Percentiles rank a stretch among this genome's conserved stretches.
These are phyloP conservation scores for Lecanicillium sp. DNA, from an alignment of 2,329 filamentous ascomycete species.

Conservation along the genomic window DNA sequence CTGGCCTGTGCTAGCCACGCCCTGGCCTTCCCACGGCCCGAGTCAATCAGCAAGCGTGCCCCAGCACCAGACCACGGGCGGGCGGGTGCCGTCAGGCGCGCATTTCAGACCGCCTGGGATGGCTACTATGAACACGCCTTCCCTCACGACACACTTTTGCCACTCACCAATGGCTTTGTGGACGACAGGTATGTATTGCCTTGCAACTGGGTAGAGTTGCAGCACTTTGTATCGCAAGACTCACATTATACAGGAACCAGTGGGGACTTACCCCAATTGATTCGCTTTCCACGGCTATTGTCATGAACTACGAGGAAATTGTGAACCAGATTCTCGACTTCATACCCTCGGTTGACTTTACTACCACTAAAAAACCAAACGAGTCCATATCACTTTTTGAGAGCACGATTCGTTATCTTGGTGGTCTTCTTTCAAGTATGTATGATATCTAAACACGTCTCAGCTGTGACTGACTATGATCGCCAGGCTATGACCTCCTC, in stretches of 20 bases:
- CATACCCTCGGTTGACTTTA: conserved; percentile 65
- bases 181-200: conserved; percentile 57
- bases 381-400: conserved; percentile 71
- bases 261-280: conserved; percentile 83
- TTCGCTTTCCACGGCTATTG: conserved; percentile 68
- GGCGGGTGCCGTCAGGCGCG: conserved; percentile 56
- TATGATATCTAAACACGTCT: too few relatives aligned
- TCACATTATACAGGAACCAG: conserved; percentile 50
- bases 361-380: conserved; percentile 35
- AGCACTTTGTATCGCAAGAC: background rate
- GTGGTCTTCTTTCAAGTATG: conserved; percentile 65
- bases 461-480: background rate
- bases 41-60: background rate
- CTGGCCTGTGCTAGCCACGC: too few relatives aligned
- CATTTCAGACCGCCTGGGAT: conserved; percentile 64
- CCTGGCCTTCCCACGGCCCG: too few relatives aligned
- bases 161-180: conserved; percentile 54
- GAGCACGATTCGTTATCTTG: conserved; percentile 83
- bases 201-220: background rate
- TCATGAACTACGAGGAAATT: conserved; percentile 66
- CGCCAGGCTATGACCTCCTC: conserved; percentile 59
- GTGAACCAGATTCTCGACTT: conserved; percentile 64
- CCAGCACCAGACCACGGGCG: conserved; percentile 28
- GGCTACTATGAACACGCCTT: conserved; percentile 70
- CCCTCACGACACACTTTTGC: conserved; percentile 67